Conservation (phyloP, 2,329 filamentous ascomycete species). For the Zasmidium angulare region DNA sequence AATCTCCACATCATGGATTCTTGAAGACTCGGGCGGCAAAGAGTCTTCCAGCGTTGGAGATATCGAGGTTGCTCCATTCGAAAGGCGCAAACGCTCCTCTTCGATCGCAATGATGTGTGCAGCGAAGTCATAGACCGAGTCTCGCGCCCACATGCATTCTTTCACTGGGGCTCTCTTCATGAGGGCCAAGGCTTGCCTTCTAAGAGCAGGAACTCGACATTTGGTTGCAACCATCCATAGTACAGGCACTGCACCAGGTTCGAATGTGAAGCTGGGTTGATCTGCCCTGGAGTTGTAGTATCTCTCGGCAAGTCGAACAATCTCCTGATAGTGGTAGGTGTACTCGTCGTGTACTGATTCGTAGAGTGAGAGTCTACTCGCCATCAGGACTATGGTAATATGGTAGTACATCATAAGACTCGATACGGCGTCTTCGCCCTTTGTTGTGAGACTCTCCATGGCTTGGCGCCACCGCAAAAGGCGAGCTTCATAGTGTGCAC, state of each 20-base stretch:
- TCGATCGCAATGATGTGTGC: slow-evolving; percentile 24
- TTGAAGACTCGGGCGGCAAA: too few species aligned
- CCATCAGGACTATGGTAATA: slow-evolving; percentile 20
- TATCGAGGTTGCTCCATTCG: not conserved
- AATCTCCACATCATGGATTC: too few species aligned
- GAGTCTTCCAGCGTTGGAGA: too few species aligned
- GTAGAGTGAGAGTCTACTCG: slow-evolving; percentile 13
- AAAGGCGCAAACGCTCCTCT: slow-evolving; percentile 16
- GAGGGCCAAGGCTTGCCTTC: slow-evolving; percentile 23
- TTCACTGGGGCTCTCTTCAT: slow-evolving; percentile 21
- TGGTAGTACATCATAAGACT: slow-evolving; percentile 24
- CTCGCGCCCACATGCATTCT: slow-evolving; percentile 26
- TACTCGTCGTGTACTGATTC: slow-evolving; percentile 26
- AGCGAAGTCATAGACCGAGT: slow-evolving; percentile 15
- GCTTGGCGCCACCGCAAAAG: slow-evolving; percentile 11
- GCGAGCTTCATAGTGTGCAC: not conserved
- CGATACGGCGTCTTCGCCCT: slow-evolving; percentile 10
- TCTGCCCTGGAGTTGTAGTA: slow-evolving; percentile 9
- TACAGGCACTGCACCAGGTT: not conserved
- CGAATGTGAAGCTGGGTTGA: not conserved
- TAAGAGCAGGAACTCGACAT: slow-evolving; percentile 25
- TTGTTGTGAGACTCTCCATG: slow-evolving; percentile 1
- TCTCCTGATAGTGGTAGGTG: slow-evolving; percentile 21
- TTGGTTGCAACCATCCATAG: slow-evolving; percentile 26
- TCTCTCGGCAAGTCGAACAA: slow-evolving; percentile 17